Percentiles rank a stretch among this genome's conserved stretches.
These are phyloP conservation scores for Pelagomonas calceolata DNA, from an alignment of 108 stramenopile genomes.

Conservation along the genomic window DNA sequence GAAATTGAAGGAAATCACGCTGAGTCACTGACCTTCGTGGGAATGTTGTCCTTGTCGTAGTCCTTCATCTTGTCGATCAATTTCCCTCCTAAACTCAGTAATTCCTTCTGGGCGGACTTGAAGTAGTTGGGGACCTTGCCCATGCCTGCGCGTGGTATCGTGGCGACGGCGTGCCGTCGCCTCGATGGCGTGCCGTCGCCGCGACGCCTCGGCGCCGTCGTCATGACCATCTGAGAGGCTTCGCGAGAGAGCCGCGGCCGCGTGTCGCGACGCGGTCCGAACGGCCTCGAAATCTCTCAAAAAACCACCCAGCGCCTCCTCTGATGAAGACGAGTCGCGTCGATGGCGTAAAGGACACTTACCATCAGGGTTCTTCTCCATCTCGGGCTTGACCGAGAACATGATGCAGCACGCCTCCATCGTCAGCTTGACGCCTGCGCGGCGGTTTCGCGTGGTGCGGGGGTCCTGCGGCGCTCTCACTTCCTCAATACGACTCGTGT, in stretches of 20 bases:
- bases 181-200: no score
- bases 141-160: no score
- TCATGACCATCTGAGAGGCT: slow-evolving; percentile 30
- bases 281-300: no score
- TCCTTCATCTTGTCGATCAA: slow-evolving; percentile 38
- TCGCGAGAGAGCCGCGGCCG: slow-evolving; percentile 19
- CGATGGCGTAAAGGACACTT: no score
- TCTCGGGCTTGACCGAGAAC: slow-evolving; percentile 47
- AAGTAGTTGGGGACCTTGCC: slow-evolving; percentile 42
- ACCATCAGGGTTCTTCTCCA: slow-evolving; percentile 40
- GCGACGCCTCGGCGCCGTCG: slow-evolving; percentile 35
- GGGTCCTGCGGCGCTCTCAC: no score
- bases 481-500: no score
- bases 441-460: no score
- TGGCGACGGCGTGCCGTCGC: no score
- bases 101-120: slow-evolving; percentile 33
- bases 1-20: no score
- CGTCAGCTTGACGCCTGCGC: slow-evolving; percentile 33
- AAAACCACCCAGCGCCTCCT: no score
- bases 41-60: slow-evolving; percentile 52
- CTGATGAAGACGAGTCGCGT: no score
- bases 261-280: slow-evolving; percentile 16
- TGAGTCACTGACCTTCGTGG: no score
- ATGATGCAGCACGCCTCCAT: slow-evolving; percentile 47
- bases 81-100: slow-evolving; percentile 42